A percentile compares a stretch with the other conserved stretches of the same genome.
Evolutionary conservation across 768 basidiomycete species (phyloP).

Genomic region (Serpula lacrymans): DNA sequence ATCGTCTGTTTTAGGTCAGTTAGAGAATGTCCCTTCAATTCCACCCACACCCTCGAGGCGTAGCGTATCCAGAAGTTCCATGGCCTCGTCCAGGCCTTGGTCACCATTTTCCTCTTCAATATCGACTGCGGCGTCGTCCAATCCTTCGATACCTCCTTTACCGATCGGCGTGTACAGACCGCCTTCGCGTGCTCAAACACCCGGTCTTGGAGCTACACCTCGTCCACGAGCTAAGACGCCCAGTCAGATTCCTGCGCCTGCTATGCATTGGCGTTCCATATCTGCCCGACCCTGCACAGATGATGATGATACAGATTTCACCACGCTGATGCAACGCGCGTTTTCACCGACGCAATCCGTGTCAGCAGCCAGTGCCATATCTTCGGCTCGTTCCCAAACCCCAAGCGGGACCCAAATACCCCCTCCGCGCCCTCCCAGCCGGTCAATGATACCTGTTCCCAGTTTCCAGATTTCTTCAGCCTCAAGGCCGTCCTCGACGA

Average conservation of each 20-base stretch:
- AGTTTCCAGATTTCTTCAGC: slow-evolving; percentile 65
- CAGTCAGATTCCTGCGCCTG: slow-evolving; percentile 71
- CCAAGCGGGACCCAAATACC: slow-evolving; percentile 43
- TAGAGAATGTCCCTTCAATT: slow-evolving; percentile 42
- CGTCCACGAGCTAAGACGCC: slow-evolving; percentile 78
- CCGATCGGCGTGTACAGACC: slow-evolving; percentile 31
- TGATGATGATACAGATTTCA: slow-evolving; percentile 41
- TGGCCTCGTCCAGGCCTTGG: slow-evolving; percentile 78
- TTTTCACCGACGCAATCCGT: slow-evolving; percentile 54
- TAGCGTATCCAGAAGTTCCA: slow-evolving; percentile 70
- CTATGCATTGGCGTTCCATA: slow-evolving; percentile 43
- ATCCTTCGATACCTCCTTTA: slow-evolving; percentile 34
- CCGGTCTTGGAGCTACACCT: slow-evolving; percentile 43
- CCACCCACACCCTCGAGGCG: slow-evolving; percentile 54
- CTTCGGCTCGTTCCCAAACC: slow-evolving; percentile 30
- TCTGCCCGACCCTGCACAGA: slow-evolving; percentile 45
- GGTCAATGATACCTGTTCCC: slow-evolving; percentile 82
- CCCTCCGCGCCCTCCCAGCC: slow-evolving; percentile 72
- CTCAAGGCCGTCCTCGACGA: slow-evolving; percentile 67
- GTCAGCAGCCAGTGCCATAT: slow-evolving; percentile 35
- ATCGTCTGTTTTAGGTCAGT: slow-evolving; percentile 43
- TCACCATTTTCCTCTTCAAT: slow-evolving; percentile 70
- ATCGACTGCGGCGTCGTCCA: slow-evolving; percentile 61
- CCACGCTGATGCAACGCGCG: slow-evolving; percentile 52
- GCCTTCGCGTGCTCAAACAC: slow-evolving; percentile 60